phyloP scores from a whole-genome alignment of 2,329 filamentous ascomycete genomes.

The Nemania sp. region DNA sequence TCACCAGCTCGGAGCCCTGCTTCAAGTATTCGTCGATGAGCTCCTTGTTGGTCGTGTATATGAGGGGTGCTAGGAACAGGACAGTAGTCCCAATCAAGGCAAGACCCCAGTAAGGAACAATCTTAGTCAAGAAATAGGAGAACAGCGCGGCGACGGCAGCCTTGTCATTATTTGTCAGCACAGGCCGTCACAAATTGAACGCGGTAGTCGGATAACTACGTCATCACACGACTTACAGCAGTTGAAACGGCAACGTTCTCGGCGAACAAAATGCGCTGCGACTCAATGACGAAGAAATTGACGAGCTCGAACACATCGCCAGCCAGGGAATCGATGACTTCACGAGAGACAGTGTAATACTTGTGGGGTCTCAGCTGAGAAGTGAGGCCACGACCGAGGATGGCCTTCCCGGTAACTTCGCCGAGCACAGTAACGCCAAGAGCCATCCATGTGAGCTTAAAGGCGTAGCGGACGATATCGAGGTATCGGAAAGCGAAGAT shows the following conservation, averaged over 20 bases:
- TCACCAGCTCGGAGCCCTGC: slow-evolving; percentile 61
- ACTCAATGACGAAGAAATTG: slow-evolving; percentile 74
- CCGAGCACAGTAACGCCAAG: slow-evolving; percentile 64
- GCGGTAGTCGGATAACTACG: neutral
- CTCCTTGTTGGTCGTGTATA: slow-evolving; percentile 72
- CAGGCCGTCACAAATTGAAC: neutral
- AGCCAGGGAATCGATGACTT: slow-evolving; percentile 63
- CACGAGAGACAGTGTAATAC: slow-evolving; percentile 69
- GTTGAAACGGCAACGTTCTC: slow-evolving; percentile 67
- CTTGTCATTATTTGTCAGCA: slow-evolving; percentile 42
- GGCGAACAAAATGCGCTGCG: slow-evolving; percentile 69
- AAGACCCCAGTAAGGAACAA: slow-evolving; percentile 72
- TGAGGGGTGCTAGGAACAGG: slow-evolving; percentile 64
- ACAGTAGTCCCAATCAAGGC: slow-evolving; percentile 63
- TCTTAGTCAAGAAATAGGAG: slow-evolving; percentile 70
- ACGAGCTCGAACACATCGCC: slow-evolving; percentile 69
- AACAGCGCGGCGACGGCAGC: slow-evolving; percentile 64
- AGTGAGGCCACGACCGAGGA: slow-evolving; percentile 65
- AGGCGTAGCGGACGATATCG: slow-evolving; percentile 66
- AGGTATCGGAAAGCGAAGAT: slow-evolving; percentile 70
- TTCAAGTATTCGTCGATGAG: slow-evolving; percentile 67
- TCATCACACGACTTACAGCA: slow-evolving; percentile 53
- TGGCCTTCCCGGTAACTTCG: slow-evolving; percentile 64
- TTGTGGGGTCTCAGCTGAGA: slow-evolving; percentile 68
- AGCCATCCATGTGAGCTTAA: slow-evolving; percentile 68